phyloP scores from a whole-genome alignment of 192 early-diverging fungal genomes.

The Linnemannia zychae region DNA sequence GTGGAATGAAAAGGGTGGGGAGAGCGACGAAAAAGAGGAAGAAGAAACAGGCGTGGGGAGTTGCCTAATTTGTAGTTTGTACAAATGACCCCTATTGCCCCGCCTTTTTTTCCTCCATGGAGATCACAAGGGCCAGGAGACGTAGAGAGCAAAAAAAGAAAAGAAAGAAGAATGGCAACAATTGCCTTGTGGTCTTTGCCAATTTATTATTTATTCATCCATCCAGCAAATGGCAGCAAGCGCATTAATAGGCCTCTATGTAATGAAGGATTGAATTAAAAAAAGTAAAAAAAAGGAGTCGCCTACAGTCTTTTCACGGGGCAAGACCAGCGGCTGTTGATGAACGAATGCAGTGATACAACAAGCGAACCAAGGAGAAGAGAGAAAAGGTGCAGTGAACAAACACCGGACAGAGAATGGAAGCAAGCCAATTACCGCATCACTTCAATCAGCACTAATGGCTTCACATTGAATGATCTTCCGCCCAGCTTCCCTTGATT shows the following conservation, averaged over 20 bases:
- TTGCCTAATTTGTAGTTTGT: not conserved
- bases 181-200: too few relatives aligned
- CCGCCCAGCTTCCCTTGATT: too few relatives aligned
- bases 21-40: conserved; percentile 12
- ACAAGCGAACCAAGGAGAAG: not conserved
- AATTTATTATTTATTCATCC: not conserved
- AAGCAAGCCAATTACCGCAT: too few relatives aligned
- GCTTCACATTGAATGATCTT: too few relatives aligned
- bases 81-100: conserved; percentile 6
- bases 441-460: too few relatives aligned
- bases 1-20: conserved; percentile 1
- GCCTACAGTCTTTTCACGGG: not conserved
- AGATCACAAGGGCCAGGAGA: not conserved
- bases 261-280: not conserved
- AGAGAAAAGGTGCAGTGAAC: not conserved
- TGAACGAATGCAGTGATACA: not conserved
- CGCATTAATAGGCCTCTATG: not conserved
- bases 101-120: not conserved
- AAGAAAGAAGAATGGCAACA: not conserved
- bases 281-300: not conserved
- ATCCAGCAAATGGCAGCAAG: not conserved
- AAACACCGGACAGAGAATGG: not conserved
- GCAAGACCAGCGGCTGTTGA: not conserved
- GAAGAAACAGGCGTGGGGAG: not conserved
- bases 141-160: not conserved